Evolutionary conservation across 2,329 filamentous ascomycete species (phyloP).

Genomic region (Calonectria pteridis): DNA sequence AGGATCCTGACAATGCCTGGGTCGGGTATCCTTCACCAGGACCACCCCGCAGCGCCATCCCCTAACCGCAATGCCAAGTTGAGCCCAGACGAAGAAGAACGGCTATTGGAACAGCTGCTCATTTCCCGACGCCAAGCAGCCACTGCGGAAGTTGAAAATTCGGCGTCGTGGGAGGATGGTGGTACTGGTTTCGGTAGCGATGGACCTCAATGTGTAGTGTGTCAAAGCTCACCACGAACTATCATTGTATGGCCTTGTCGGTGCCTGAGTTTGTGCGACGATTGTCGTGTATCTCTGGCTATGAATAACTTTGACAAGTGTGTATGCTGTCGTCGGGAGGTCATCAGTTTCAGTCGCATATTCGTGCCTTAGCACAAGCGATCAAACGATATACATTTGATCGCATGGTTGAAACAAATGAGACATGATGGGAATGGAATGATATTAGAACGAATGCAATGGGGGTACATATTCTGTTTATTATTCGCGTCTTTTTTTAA

Average conservation of each 20-base stretch:
- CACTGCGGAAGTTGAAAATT: conserved; percentile 23
- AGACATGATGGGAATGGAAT: not conserved
- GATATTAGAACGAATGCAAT: conserved; percentile 10
- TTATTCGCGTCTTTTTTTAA: conserved; percentile 1
- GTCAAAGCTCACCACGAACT: conserved; percentile 85
- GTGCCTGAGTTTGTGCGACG: conserved; percentile 93
- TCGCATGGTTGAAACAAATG: not conserved
- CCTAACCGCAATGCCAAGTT: conserved; percentile 54
- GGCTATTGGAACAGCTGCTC: conserved; percentile 71
- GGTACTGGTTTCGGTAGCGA: conserved; percentile 77
- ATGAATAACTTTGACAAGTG: conserved; percentile 99
- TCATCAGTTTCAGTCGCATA: conserved; percentile 89
- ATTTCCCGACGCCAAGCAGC: conserved; percentile 60
- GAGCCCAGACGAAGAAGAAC: conserved; percentile 70
- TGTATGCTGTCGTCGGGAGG: conserved; percentile 91
- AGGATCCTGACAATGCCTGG: conserved; percentile 64
- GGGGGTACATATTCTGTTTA: conserved; percentile 8
- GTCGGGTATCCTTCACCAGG: conserved; percentile 36
- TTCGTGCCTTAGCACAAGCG: conserved; percentile 75
- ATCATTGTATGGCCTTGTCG: conserved; percentile 98
- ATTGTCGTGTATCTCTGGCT: conserved; percentile 91
- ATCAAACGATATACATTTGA: not conserved
- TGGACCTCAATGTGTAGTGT: conserved; percentile 91
- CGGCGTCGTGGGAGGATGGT: conserved; percentile 74
- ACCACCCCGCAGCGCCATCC: conserved; percentile 20